Evolutionary conservation across 352 stramenopile genomes (phyloP).

Genomic region (Aphanomyces astaci): DNA sequence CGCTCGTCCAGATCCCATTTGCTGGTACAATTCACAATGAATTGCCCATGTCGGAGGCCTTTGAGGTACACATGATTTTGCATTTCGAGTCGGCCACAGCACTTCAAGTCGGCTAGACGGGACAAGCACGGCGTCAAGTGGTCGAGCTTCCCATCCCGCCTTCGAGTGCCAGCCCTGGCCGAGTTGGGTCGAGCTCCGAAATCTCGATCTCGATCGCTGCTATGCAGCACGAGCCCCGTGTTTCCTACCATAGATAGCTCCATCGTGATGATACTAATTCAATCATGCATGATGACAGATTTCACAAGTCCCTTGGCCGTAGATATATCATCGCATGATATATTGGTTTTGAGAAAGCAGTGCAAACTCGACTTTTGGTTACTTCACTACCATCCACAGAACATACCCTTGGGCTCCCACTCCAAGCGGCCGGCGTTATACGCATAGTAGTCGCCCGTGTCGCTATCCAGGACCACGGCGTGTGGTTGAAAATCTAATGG

Average conservation of each 20-base stretch:
- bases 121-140: slow-evolving; percentile 35
- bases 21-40: slow-evolving; percentile 65
- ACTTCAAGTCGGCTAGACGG: slow-evolving; percentile 55
- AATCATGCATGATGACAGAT: no score
- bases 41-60: slow-evolving; percentile 18
- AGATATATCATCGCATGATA: no score
- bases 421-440: slow-evolving; percentile 30
- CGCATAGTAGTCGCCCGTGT: slow-evolving; percentile 62
- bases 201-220: slow-evolving; percentile 42
- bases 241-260: slow-evolving; percentile 32
- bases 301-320: no score
- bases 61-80: slow-evolving; percentile 39
- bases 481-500: slow-evolving; percentile 9
- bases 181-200: slow-evolving; percentile 59
- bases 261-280: no score
- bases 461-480: slow-evolving; percentile 58
- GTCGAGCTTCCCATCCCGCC: slow-evolving; percentile 34
- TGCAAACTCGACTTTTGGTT: no score
- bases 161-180: slow-evolving; percentile 45
- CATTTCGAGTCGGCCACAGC: slow-evolving; percentile 54
- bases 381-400: background rate
- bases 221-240: slow-evolving; percentile 59
- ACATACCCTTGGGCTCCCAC: slow-evolving; percentile 49
- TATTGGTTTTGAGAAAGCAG: no score
- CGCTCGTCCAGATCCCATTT: slow-evolving; percentile 71